phyloP scores from a whole-genome alignment of 257 asterid species.

The Lantana camara region DNA sequence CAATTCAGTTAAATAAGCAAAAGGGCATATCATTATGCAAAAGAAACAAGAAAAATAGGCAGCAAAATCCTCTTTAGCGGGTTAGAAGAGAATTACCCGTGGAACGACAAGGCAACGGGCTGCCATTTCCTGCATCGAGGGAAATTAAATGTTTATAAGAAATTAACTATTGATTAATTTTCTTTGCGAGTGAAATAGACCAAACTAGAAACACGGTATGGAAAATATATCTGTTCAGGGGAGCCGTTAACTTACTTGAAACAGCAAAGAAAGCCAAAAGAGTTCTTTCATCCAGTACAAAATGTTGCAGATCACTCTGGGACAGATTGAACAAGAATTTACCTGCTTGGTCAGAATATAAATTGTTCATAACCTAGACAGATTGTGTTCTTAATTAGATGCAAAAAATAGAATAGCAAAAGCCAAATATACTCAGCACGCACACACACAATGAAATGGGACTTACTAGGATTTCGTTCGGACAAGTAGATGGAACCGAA shows the following conservation, averaged over 20 bases:
- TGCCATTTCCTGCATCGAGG: conserved; percentile 66
- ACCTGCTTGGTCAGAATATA: conserved; percentile 46
- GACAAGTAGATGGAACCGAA: conserved; percentile 59
- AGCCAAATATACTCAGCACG: background rate
- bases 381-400: background rate
- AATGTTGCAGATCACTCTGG: conserved; percentile 64
- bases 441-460: conserved; percentile 17
- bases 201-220: no score
- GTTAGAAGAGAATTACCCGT: conserved; percentile 52
- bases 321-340: conserved; percentile 50
- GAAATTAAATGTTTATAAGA: background rate
- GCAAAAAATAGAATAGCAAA: background rate
- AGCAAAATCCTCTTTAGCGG: background rate
- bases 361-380: background rate
- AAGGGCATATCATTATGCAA: no score
- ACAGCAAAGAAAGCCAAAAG: conserved; percentile 64
- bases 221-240: background rate
- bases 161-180: no score
- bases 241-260: conserved; percentile 53
- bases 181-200: no score
- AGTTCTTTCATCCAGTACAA: conserved; percentile 66
- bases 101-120: conserved; percentile 61
- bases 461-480: conserved; percentile 71
- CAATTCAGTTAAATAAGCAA: background rate
- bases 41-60: background rate